Percentiles rank a stretch among this genome's conserved stretches.
Conservation (phyloP, 176 grass and related monocot genomes). For the Coix lacrymajobi region DNA sequence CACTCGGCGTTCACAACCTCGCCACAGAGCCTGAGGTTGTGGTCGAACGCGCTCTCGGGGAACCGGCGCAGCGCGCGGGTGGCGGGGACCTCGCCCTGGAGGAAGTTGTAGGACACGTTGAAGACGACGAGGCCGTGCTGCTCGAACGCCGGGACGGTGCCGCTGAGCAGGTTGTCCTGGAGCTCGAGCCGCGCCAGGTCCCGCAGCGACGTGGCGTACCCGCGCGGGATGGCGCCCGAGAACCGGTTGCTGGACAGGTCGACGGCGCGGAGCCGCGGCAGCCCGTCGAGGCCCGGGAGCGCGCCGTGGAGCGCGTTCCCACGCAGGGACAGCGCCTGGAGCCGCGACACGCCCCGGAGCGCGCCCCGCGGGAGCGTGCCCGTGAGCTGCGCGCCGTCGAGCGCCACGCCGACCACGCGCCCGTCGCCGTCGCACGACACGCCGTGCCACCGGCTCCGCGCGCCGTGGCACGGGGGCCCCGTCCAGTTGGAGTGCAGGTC, state of each 20-base stretch:
- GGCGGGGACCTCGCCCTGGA: slow-evolving; percentile 59
- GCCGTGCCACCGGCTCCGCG: slow-evolving; percentile 65
- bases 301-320: slow-evolving; percentile 75
- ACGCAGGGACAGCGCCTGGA: slow-evolving; percentile 47
- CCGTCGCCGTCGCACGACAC: slow-evolving; percentile 59
- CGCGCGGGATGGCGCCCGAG: slow-evolving; percentile 60
- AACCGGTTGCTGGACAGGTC: slow-evolving; percentile 83
- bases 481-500: slow-evolving; percentile 98
- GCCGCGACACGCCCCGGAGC: slow-evolving; percentile 35
- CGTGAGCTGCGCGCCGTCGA: slow-evolving; percentile 68
- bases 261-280: slow-evolving; percentile 47
- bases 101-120: slow-evolving; percentile 95
- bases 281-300: slow-evolving; percentile 50
- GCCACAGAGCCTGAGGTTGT: slow-evolving; percentile 77
- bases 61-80: slow-evolving; percentile 50
- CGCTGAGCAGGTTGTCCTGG: slow-evolving; percentile 84
- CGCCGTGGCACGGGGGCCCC: slow-evolving; percentile 69
- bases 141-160: slow-evolving; percentile 59
- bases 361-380: slow-evolving; percentile 32
- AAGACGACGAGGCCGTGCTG: slow-evolving; percentile 49
- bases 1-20: slow-evolving; percentile 33
- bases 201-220: slow-evolving; percentile 19
- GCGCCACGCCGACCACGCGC: slow-evolving; percentile 47
- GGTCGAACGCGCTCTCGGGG: slow-evolving; percentile 47
- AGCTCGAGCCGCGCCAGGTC: slow-evolving; percentile 51